Evolutionary conservation across 371 early-diverging fungal genomes (phyloP), one percentile per base, ranked within the genome.

Genomic region (Syncephalastrum sp.): DNA sequence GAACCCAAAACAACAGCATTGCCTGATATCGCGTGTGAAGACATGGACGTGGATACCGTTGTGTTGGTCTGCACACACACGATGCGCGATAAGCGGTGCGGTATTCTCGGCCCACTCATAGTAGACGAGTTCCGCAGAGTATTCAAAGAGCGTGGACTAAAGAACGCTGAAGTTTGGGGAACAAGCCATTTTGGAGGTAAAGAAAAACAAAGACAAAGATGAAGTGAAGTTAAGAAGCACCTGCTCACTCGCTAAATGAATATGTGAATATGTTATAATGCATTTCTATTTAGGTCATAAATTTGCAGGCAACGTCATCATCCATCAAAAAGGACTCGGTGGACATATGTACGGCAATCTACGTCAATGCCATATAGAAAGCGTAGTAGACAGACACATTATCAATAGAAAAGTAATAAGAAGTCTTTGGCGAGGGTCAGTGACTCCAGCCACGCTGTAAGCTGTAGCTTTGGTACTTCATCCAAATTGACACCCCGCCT

Each of bases 281-380:
- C 13, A 8, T 61, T 21, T 41, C 29, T 21, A 21, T 21, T 3
- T 62, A 77, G 77, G 79, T 4, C 80, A 79, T 51, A 71, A 70
- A 60, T 79, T 69, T 69, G 80, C 80, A 44, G 80, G 80, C 47
- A 76, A 76, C 54, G 24, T 79, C 12, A 74, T 79, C 24, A 74
- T 79, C 43, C 80, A 79, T 57, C 72, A 70, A 53, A 66, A 68
- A 27, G 63, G 68, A 3, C 59, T 76, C 27, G 77, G 77, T 1
- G 80, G 80, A 0, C 80, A 79, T 24, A 63, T 74, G 58, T 79
- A 79, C 53, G 77, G 80, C n/a, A 79, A 79, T 43, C 71, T 79
- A 10, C 63, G 80, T 23, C 67, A 69, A 15, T 79, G 80, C 46
- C 76, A 76, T 55, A 75, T 79, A 10, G 52, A 64, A 10, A 64